Evolutionary conservation across 1,284 basidiomycete genomes (phyloP).

Genomic region (Sporisorium exsertum): DNA sequence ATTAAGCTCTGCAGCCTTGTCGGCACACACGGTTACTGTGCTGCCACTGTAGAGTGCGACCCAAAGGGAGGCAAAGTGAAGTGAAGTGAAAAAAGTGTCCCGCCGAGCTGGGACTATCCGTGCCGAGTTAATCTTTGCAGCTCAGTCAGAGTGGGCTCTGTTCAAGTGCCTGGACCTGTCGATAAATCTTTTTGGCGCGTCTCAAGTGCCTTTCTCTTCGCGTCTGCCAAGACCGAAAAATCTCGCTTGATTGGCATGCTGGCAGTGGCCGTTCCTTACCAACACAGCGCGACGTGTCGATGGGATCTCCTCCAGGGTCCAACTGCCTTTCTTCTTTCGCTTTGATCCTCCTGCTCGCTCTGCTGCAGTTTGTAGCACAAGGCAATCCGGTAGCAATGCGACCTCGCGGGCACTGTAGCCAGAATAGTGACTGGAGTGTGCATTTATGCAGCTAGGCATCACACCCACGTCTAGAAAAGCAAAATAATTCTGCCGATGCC

Average conservation of each 20-base stretch:
- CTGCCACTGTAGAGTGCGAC: too few relatives aligned
- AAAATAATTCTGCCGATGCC: neutral
- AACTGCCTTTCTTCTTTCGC: too few relatives aligned
- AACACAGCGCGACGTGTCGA: neutral
- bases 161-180: neutral
- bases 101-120: conserved; percentile 6
- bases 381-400: too few relatives aligned
- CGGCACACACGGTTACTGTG: neutral
- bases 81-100: neutral
- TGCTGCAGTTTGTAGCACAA: too few relatives aligned
- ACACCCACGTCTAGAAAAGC: neutral
- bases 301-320: neutral
- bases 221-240: conserved; percentile 1
- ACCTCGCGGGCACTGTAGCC: too few relatives aligned
- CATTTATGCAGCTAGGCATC: too few relatives aligned
- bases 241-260: neutral
- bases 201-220: neutral
- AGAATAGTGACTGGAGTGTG: too few relatives aligned
- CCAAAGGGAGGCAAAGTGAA: neutral
- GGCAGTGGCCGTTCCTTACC: neutral
- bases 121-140: neutral
- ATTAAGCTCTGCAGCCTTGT: neutral
- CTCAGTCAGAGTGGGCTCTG: neutral
- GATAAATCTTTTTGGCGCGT: neutral
- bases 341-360: neutral